Base-by-base conservation (phyloP, 2,329 filamentous ascomycete species). In the Xylariaceae sp. region DNA sequence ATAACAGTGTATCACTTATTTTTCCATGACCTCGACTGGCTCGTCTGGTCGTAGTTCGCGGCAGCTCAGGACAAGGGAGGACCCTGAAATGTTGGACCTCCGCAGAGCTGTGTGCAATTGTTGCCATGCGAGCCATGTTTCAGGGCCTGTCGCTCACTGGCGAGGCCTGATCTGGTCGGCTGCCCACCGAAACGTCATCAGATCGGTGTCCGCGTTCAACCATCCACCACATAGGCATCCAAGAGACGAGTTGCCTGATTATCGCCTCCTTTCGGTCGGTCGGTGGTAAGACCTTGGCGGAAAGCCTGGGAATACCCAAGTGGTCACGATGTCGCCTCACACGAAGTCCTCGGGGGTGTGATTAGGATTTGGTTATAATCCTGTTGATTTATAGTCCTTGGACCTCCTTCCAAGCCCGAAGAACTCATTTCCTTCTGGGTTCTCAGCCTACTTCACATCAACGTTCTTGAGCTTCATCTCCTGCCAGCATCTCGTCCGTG, bases 321-420 rank as follows among this genome's bases (percentile, higher is more conserved):
- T 54, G 54, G 54, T 60, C 54, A 57, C 44, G 51, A 46, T 51
- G 48, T 51, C 27, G 54, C 51, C 52, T 54, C 53, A 42, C 55
- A 54, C 53, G 49, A 52, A 46, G 27, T 35, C 45, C 15, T 51
- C 53, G 41, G 43, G 48, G 15, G 11, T n/a, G 15, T 32, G 44
- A 27, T 19, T 10, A 33, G 19, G 17, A 22, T 12, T n/a, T 36
- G 38, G 45, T 41, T 33, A 12, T 11, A 31, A 5, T 42, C 22
- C 22, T n/a, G n/a, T n/a, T n/a, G n/a, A n/a, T n/a, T n/a, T n/a
- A n/a, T n/a, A n/a, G n/a, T n/a, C n/a, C 22, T 27, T 27, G 7
- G 4, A 7, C 22, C 22, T 7, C 22, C 22, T 7, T 27, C 22
- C 22, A 27, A 7, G 22, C 22, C 22, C 22, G 7, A 27, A 7